Evolutionary conservation across 2,329 filamentous ascomycete species (phyloP).

Genomic region (Paraphoma sp.): DNA sequence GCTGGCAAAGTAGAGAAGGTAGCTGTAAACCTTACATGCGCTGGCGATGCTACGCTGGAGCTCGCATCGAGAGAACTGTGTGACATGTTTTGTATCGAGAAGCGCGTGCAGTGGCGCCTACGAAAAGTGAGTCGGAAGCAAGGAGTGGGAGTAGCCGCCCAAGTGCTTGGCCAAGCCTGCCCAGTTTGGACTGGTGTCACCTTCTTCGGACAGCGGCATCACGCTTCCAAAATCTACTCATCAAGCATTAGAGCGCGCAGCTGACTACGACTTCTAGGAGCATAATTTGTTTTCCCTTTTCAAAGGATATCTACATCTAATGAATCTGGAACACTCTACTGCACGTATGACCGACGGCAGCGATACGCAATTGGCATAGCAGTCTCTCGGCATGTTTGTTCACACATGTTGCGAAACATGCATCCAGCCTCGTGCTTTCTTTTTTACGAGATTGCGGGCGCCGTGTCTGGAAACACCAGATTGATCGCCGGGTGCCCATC

Average conservation of each 20-base stretch:
- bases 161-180: not conserved
- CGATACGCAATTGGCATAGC: not conserved
- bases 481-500: not conserved
- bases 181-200: not conserved
- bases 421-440: not conserved
- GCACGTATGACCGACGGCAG: not conserved
- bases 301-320: no score
- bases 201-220: not conserved
- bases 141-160: not conserved
- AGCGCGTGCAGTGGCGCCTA: not conserved
- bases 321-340: no score
- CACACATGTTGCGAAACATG: slow-evolving; percentile 2
- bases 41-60: not conserved
- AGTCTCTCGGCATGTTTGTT: not conserved
- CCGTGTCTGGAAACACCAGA: not conserved
- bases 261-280: no score
- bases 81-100: not conserved
- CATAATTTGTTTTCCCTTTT: no score
- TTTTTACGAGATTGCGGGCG: not conserved
- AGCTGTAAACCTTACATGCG: not conserved
- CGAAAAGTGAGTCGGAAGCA: slow-evolving; percentile 2
- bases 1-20: no score
- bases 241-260: not conserved
- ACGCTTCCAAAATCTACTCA: not conserved
- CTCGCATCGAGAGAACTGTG: not conserved